Conservation (phyloP, 2,329 filamentous ascomycete genomes). For the Fusarium tuaranense region DNA sequence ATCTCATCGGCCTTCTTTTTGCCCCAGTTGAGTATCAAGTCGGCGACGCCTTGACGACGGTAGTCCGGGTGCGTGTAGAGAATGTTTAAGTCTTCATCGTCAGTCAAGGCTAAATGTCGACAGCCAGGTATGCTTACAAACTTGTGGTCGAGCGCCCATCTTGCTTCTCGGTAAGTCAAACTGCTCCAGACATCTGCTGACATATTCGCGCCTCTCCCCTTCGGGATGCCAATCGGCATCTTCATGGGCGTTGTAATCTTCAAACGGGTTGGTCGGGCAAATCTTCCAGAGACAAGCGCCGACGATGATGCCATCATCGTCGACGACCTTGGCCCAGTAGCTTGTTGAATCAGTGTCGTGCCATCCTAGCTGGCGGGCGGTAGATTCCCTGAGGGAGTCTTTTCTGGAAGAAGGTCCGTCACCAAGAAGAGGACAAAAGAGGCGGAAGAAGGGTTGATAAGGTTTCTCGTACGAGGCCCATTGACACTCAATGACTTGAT, state of each 20-base stretch:
- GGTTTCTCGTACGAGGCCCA: slow-evolving; percentile 33
- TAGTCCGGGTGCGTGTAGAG: slow-evolving; percentile 38
- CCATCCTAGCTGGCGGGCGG: slow-evolving; percentile 15
- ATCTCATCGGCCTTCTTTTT: slow-evolving; percentile 40
- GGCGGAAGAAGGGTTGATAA: slow-evolving; percentile 32
- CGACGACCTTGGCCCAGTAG: slow-evolving; percentile 30
- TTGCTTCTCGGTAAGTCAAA: slow-evolving; percentile 30
- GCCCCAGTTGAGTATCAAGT: slow-evolving; percentile 37
- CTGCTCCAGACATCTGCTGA: slow-evolving; percentile 29
- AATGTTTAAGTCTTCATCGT: slow-evolving; percentile 32
- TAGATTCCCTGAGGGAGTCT: slow-evolving; percentile 27
- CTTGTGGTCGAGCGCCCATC: slow-evolving; percentile 36
- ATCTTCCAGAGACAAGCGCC: slow-evolving; percentile 41
- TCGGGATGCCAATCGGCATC: slow-evolving; percentile 34
- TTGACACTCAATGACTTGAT: slow-evolving; percentile 34
- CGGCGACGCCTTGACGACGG: slow-evolving; percentile 36
- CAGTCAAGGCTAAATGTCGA: too few species aligned
- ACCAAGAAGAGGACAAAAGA: slow-evolving; percentile 34
- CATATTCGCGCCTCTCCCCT: slow-evolving; percentile 33
- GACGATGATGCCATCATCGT: slow-evolving; percentile 32
- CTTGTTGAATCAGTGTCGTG: slow-evolving; percentile 30
- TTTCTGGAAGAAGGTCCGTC: slow-evolving; percentile 14
- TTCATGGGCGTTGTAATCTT: slow-evolving; percentile 18
- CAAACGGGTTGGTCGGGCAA: slow-evolving; percentile 23
- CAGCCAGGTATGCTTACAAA: slow-evolving; percentile 19